Evolutionary conservation across 2,329 filamentous ascomycete genomes (phyloP), one percentile per base, ranked within the genome.

Genomic region (Aureobasidium subglaciale): DNA sequence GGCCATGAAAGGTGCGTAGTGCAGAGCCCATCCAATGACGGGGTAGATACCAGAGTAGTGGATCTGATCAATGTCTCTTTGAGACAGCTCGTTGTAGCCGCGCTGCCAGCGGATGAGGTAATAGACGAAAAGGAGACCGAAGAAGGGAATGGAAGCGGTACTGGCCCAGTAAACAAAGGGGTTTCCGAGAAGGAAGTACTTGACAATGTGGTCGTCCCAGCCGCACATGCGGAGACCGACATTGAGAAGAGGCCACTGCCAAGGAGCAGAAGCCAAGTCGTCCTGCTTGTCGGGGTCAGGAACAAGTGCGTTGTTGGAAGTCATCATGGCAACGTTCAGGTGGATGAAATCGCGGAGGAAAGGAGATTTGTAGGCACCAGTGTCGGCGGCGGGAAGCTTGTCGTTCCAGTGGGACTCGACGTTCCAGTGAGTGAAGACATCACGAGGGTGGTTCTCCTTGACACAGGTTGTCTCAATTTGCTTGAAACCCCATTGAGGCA

Each of bases 301-400:
- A 18, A 99, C 90, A 42, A 99, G 83, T 22, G 93, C 93, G 68
- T 99, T 99, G 80, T 99, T 99, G 35, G 93, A 97, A 3, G 93
- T 99, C 92, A 97, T 96, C 93, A 99, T 99, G 60, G 93, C 93
- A 59, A 99, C 93, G 70, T 99, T 99, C 59, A 97, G 78, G 71
- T 99, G 93, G 61, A 99, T 86, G 67, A 99, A 99, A 72, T 99
- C 93, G 69, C 95, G 91, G 67, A 96, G 79, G 80, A 99, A 99
- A 2, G 95, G 93, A 32, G 92, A 97, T 75, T 88, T 95, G 78
- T 96, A 99, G 56, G 88, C 86, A 65, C 87, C 89, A 55, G 93
- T 88, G 71, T 96, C 88, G 64, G 88, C 87, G 60, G 88, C 83
- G 35, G 93, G 92, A 24, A 97, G 82, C 76, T 86, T 93, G 13